Evolutionary conservation across 2,329 filamentous ascomycete species (phyloP), one percentile per base, ranked within the genome.

Genomic region (Fusarium clavum): DNA sequence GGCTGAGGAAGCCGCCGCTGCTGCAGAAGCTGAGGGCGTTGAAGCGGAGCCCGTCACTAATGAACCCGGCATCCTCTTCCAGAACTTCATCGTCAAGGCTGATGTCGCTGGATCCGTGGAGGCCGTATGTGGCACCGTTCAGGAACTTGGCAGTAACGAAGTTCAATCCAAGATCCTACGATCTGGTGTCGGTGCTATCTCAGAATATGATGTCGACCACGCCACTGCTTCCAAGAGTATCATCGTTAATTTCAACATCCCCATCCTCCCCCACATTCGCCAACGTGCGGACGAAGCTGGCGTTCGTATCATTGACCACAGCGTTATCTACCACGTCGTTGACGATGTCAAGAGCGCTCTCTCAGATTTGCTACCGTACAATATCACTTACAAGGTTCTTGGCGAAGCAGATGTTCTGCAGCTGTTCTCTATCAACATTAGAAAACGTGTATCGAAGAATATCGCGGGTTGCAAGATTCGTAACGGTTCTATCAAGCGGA

Each of bases 51-150:
- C 79, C 27, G 83, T 79, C 49, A 74, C 78, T 4, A 75, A 79
- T 2, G 81, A 81, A 27, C 73, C 79, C 34, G 83, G 84, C 11
- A 80, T 86, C 10, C 83, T 84, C 53, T 82, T 86, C 18, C 86
- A 97, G 49, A 92, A 92, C 74, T 96, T 98, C 80, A 89, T 96
- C 62, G 85, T 99, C 82, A 97, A 97, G 80, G 94, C 91, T 57
- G 96, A 99, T 75, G 96, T 98, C 20, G 92, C 92, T 66, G 96
- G 96, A 40, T 98, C 95, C 0, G 94, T 94, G 1, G 96, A 99
- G 82, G 96, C 96, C 4, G 92, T 98, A 5, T 85, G 90, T 64
- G 91, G 93, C 51, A 91, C 91, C 11, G 86, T 99, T 62, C 83
- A 90, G 65, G 89, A 91, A 63, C 85, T 98, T 68, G 94, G 94